Base-by-base conservation (phyloP, 306 rosid genomes). In the Cucurbita ficifolia region DNA sequence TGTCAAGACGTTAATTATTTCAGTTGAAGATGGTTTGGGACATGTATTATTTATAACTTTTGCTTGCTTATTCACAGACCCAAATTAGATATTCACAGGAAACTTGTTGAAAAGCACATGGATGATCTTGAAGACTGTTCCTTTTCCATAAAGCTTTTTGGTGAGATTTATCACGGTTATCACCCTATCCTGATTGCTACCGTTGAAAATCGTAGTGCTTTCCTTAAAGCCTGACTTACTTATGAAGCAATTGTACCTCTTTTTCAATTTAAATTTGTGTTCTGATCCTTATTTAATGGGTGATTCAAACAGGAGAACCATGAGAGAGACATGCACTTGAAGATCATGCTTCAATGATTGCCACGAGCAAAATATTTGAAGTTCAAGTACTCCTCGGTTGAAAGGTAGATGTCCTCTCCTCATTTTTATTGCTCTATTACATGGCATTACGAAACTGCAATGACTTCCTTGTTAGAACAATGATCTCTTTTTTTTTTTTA, bases 151-250 rank as follows among this genome's bases (percentile, higher is more conserved):
- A 39, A 73, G 61, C 74, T 50, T 67, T 67, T 67, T 49, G 22
- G 74, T 70, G 74, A 29, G 42, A 29, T 21, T 70, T 35, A 50
- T 70, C 74, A 71, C 75, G 75, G 46, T 51, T 71, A 71, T 51
- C 74, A 70, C 29, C 74, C 11, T 49, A 33, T 22, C 29, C 17
- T 13, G n/a, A 49, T 4, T 0, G 50, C 48, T 22, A 36, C 53
- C 35, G 62, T 73, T 52, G 59, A 4, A 73, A 29, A 19, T 21
- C 0, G 21, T 42, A 21, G 8, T 43, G 52, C 18, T 51, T 21
- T 18, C 45, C 51, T 10, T 8, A 4, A 72, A 72, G 33, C 38
- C 50, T 52, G 60, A 35, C 33, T 36, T 29, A 29, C 33, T 2
- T 29, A 29, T 29, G 33, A 29, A 40, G 52, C 21, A 42, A 8